A percentile compares a stretch with the other conserved stretches of the same genome.
Conservation (phyloP, 306 rosid genomes). For the Begonia loranthoides region DNA sequence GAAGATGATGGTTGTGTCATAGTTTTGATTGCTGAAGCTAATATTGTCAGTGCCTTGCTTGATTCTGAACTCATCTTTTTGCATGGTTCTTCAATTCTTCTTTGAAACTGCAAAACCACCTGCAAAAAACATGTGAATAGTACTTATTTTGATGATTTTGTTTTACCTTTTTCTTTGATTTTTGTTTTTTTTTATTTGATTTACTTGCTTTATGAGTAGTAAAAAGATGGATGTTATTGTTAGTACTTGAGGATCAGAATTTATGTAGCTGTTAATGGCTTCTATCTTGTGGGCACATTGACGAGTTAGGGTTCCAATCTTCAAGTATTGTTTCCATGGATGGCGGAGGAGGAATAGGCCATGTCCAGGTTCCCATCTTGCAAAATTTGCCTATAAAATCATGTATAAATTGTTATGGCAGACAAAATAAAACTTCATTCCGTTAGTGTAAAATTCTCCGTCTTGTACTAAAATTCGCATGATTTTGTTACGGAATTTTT, state of each 20-base stretch:
- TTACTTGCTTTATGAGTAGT: too few relatives aligned
- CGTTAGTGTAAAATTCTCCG: too few relatives aligned
- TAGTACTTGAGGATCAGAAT: slow-evolving; percentile 16
- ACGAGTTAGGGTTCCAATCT: slow-evolving; percentile 29
- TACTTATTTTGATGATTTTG: too few relatives aligned
- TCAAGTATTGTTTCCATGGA: slow-evolving; percentile 44
- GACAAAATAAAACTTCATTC: too few relatives aligned
- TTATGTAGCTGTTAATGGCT: slow-evolving; percentile 26
- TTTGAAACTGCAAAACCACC: slow-evolving; percentile 34
- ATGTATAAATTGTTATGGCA: too few relatives aligned
- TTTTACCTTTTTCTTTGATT: too few relatives aligned
- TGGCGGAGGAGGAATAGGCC: slow-evolving; percentile 27
- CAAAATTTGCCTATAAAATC: slow-evolving; percentile 28
- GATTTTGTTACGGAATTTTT: too few relatives aligned
- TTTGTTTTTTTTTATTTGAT: too few relatives aligned
- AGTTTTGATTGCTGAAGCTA: slow-evolving; percentile 39
- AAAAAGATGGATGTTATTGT: neutral
- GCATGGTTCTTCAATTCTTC: slow-evolving; percentile 45
- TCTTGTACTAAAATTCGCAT: too few relatives aligned
- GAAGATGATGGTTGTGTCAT: slow-evolving; percentile 40
- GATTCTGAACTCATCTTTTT: slow-evolving; percentile 48
- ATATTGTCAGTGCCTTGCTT: slow-evolving; percentile 35
- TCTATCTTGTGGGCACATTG: slow-evolving; percentile 37
- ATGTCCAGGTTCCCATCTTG: slow-evolving; percentile 47
- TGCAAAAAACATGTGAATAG: neutral